phyloP scores from a whole-genome alignment of 2,329 filamentous ascomycete species.

The Verticillium nonalfalfae region DNA sequence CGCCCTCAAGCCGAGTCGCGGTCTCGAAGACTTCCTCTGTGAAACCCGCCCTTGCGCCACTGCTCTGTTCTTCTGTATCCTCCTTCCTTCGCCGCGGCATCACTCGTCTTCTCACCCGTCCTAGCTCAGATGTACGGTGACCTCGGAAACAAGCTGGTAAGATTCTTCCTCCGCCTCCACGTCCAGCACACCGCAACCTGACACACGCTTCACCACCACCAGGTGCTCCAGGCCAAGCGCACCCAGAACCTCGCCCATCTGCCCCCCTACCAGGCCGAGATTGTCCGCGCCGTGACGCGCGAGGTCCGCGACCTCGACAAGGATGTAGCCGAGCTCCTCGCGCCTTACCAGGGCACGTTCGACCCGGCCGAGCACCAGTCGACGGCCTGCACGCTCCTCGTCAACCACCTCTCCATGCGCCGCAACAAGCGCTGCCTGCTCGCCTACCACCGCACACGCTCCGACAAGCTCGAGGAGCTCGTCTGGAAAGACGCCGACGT shows the following conservation, averaged over 20 bases:
- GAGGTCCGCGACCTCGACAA: constrained; percentile 92
- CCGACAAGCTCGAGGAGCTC: constrained; percentile 87
- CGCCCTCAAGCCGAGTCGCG: background rate
- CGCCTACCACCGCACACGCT: constrained; percentile 85
- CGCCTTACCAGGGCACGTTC: constrained; percentile 79
- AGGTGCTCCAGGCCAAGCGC: constrained; percentile 95
- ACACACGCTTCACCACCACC: background rate
- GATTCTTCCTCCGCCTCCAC: background rate
- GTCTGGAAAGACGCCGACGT: constrained; percentile 89
- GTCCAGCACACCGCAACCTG: background rate
- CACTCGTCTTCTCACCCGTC: background rate
- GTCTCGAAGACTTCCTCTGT: background rate
- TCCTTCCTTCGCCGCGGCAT: too few species aligned
- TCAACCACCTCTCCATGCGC: constrained; percentile 92
- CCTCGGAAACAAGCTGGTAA: constrained; percentile 75
- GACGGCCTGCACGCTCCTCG: constrained; percentile 79
- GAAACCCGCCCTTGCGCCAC: background rate
- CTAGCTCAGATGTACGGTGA: constrained; percentile 73
- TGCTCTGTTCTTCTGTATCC: background rate
- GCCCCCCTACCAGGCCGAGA: constrained; percentile 86
- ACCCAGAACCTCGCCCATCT: constrained; percentile 81
- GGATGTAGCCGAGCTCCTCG: constrained; percentile 72
- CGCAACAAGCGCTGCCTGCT: constrained; percentile 93
- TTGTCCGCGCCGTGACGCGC: constrained; percentile 78
- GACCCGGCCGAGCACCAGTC: constrained; percentile 78